A percentile compares a stretch with the other conserved stretches of the same genome.
These are phyloP conservation scores for Backusella tarrabulga DNA, from an alignment of 192 early-diverging fungal genomes.

Conservation along the genomic window DNA sequence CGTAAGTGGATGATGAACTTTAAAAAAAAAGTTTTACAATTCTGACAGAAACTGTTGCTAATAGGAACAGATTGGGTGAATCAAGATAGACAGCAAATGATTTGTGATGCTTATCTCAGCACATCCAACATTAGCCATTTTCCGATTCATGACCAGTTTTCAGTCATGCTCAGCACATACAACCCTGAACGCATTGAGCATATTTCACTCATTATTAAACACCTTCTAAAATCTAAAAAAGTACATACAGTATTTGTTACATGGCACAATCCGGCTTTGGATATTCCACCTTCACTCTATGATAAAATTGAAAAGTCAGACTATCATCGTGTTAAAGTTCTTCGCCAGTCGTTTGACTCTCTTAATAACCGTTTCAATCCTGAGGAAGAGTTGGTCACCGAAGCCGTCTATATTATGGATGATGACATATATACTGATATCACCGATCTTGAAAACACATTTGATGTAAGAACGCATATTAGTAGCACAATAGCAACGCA, in stretches of 20 bases:
- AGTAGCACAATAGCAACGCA: not conserved
- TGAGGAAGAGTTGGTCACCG: conserved; percentile 9
- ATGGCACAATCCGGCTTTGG: conserved; percentile 37
- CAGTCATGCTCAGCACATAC: conserved; percentile 30
- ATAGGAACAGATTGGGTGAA: conserved; percentile 16
- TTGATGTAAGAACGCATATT: conserved; percentile 10
- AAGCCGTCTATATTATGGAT: conserved; percentile 33
- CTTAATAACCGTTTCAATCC: conserved; percentile 44
- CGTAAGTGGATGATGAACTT: not conserved
- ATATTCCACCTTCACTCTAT: conserved; percentile 21
- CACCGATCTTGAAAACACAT: conserved; percentile 29
- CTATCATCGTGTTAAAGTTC: conserved; percentile 10
- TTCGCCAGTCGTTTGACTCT: conserved; percentile 29
- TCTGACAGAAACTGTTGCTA: not conserved
- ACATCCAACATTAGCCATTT: not conserved
- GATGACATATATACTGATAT: conserved; percentile 32
- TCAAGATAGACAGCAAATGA: not conserved
- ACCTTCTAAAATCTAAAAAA: conserved; percentile 18
- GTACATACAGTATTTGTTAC: conserved; percentile 35
- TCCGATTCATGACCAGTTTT: conserved; percentile 24
- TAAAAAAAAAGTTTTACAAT: not conserved
- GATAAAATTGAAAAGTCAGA: not conserved
- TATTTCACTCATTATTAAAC: conserved; percentile 22
- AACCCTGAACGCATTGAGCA: conserved; percentile 33
- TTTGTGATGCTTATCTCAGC: conserved; percentile 17